These are phyloP conservation scores for Saxophila tyrrhenica DNA, from an alignment of 495 filamentous ascomycete genomes.

Conservation along the genomic window DNA sequence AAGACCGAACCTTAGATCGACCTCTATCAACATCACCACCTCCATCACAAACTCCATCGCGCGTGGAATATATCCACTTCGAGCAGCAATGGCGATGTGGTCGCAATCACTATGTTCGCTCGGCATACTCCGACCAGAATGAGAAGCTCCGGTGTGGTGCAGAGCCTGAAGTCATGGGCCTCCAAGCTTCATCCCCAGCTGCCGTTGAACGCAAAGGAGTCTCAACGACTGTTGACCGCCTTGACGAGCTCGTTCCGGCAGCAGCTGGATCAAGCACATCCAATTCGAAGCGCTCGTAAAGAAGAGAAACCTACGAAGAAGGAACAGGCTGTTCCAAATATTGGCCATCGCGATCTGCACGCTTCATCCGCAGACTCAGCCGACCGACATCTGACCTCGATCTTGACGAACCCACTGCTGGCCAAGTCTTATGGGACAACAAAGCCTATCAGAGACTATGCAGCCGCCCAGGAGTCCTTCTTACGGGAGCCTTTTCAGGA, in stretches of 20 bases:
- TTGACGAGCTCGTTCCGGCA: conserved; percentile 68
- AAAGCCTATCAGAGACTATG: not conserved
- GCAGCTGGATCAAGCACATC: conserved; percentile 57
- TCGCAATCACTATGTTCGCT: not conserved
- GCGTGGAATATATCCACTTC: not conserved
- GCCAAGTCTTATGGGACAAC: not conserved
- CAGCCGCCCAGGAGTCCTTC: not conserved
- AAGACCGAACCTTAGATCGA: not conserved
- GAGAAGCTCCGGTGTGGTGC: conserved; percentile 18
- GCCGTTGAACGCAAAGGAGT: conserved; percentile 51
- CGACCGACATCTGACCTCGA: conserved; percentile 15
- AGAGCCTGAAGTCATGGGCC: conserved; percentile 18
- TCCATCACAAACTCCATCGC: not conserved
- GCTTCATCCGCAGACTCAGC: conserved; percentile 9
- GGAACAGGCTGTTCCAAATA: too few species aligned
- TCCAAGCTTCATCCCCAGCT: conserved; percentile 58
- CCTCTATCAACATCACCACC: not conserved
- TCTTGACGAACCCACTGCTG: conserved; percentile 15
- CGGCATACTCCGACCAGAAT: not conserved
- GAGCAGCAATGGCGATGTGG: not conserved
- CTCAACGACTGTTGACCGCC: conserved; percentile 53
- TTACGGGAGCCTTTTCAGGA: conserved; percentile 2
- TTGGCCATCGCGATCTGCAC: not conserved
- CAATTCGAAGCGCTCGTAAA: conserved; percentile 6
- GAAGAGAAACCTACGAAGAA: not conserved